A percentile compares a stretch with the other conserved stretches of the same genome.
Conservation (phyloP, 73 alveolate genomes). For the Paramecium primaurelia region DNA sequence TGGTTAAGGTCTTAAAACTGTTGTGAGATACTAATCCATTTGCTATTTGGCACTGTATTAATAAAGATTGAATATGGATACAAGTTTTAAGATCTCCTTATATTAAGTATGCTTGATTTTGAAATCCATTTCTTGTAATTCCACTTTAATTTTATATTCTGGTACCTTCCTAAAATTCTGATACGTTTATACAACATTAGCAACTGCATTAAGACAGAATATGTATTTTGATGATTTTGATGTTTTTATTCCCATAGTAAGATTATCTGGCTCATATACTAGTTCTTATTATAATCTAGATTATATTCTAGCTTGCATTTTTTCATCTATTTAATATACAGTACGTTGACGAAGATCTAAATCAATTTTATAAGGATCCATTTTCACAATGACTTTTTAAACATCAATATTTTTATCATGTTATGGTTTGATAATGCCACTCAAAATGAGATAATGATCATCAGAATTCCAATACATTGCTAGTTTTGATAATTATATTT, state of each 20-base stretch:
- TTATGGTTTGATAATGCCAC: not conserved
- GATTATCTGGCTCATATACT: not conserved
- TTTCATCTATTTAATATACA: not conserved
- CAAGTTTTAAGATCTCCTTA: not conserved
- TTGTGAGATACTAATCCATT: not conserved
- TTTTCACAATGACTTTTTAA: not conserved
- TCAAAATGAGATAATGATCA: not conserved
- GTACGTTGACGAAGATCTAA: not conserved
- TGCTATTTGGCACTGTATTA: slow-evolving; percentile 9
- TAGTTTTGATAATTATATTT: not conserved
- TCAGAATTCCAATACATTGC: slow-evolving; percentile 48
- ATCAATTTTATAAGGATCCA: not conserved
- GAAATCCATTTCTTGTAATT: slow-evolving; percentile 43
- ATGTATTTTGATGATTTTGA: slow-evolving; percentile 4
- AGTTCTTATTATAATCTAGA: not conserved
- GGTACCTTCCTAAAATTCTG: not conserved
- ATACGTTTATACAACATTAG: not conserved
- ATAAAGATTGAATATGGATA: not conserved
- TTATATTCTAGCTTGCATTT: not conserved
- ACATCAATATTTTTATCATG: not conserved
- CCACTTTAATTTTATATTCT: slow-evolving; percentile 14
- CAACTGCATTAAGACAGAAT: slow-evolving; percentile 16
- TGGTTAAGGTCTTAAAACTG: not conserved
- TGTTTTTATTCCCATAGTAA: not conserved
- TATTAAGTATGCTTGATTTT: not conserved